A percentile compares a stretch with the other conserved stretches of the same genome.
Evolutionary conservation across 306 rosid genomes (phyloP).

Genomic region (Castanea mollissima): DNA sequence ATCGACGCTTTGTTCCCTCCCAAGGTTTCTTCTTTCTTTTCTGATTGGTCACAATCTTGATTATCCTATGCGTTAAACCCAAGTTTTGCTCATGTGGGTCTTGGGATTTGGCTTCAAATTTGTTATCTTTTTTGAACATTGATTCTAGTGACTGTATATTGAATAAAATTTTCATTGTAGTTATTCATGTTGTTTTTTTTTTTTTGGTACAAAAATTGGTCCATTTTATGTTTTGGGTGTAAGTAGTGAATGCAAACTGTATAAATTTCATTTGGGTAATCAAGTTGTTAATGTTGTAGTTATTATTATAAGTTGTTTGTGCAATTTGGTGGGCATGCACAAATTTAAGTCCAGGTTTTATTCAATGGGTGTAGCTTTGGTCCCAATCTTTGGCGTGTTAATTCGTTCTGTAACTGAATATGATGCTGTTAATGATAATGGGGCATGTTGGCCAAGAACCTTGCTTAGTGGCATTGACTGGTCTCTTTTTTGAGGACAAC

Average conservation of each 20-base stretch:
- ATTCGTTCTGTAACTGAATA: neutral
- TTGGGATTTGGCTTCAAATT: neutral
- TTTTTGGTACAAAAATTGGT: neutral
- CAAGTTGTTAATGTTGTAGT: neutral
- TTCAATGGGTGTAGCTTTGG: neutral
- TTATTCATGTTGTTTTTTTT: neutral
- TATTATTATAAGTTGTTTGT: neutral
- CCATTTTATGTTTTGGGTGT: neutral
- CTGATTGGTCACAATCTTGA: neutral
- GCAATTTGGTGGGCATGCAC: neutral
- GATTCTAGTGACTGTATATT: neutral
- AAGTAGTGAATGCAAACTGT: neutral
- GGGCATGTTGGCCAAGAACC: too few species aligned
- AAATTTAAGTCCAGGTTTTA: neutral
- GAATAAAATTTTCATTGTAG: neutral
- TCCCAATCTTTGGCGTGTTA: neutral
- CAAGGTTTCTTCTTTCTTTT: slow-evolving; percentile 39
- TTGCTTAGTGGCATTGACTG: too few species aligned
- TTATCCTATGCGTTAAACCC: neutral
- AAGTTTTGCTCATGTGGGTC: neutral
- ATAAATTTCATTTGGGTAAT: neutral
- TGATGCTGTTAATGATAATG: neutral
- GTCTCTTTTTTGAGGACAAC: too few species aligned
- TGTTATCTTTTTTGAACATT: neutral
- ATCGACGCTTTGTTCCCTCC: slow-evolving; percentile 78